Evolutionary conservation across 2,329 filamentous ascomycete species (phyloP).

Genomic region (Aspergillus sojae): DNA sequence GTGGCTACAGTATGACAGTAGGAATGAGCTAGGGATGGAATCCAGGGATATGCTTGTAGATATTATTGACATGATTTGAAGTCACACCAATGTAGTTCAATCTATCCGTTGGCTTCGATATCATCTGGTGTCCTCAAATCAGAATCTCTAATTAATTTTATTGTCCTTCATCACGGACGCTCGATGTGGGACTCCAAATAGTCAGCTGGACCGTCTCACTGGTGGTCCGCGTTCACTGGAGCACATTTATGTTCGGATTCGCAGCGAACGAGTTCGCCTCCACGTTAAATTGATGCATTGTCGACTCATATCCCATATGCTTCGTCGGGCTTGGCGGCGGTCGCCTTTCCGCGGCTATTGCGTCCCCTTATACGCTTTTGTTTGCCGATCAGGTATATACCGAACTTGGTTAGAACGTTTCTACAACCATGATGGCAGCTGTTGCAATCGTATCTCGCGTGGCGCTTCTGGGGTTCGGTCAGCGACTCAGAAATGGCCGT

Average conservation of each 20-base stretch:
- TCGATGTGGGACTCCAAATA: neutral
- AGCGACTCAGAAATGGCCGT: neutral
- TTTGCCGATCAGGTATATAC: neutral
- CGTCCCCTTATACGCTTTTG: too few species aligned
- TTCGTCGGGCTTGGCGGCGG: too few species aligned
- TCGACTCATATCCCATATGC: neutral
- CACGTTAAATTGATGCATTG: conserved; percentile 3
- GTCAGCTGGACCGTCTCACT: conserved; percentile 5
- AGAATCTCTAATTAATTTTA: too few species aligned
- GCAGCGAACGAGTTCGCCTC: conserved; percentile 17
- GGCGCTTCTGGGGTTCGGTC: neutral
- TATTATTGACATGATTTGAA: too few species aligned
- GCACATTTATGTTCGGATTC: conserved; percentile 13
- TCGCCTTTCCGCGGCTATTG: too few species aligned
- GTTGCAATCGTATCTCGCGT: neutral
- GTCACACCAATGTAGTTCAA: too few species aligned
- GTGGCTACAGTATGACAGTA: too few species aligned
- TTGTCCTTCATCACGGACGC: neutral
- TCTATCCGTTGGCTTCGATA: too few species aligned
- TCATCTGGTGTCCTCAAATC: too few species aligned
- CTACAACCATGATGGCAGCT: neutral
- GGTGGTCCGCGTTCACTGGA: neutral
- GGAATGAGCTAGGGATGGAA: too few species aligned
- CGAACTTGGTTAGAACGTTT: fast-evolving
- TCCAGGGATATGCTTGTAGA: too few species aligned